Evolutionary conservation across 768 basidiomycete species (phyloP).

Genomic region (Pleurotus salmoneostramineus): DNA sequence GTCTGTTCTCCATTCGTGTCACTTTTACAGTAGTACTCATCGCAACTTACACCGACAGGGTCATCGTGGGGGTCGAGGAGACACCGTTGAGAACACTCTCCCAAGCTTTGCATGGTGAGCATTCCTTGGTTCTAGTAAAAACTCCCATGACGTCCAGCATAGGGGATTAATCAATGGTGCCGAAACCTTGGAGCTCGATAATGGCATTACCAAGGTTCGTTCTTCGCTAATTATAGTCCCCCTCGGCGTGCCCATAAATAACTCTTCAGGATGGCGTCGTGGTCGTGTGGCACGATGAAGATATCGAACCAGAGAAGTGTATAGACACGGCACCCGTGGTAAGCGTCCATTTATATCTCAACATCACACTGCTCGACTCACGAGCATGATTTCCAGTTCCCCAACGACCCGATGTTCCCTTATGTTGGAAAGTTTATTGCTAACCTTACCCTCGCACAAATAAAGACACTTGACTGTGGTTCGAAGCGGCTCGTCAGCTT

Average conservation of each 20-base stretch:
- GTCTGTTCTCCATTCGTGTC: background rate
- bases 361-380: background rate
- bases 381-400: slow-evolving; percentile 30
- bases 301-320: slow-evolving; percentile 62
- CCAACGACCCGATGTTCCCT: slow-evolving; percentile 58
- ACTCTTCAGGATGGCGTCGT: slow-evolving; percentile 61
- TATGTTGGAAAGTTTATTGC: slow-evolving; percentile 76
- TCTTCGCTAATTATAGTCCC: slow-evolving; percentile 2
- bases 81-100: slow-evolving; percentile 68
- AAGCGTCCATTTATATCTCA: background rate
- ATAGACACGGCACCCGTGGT: slow-evolving; percentile 64
- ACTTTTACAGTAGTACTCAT: background rate
- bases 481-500: slow-evolving; percentile 55
- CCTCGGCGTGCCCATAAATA: background rate
- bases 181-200: slow-evolving; percentile 76
- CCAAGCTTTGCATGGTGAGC: slow-evolving; percentile 74
- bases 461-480: slow-evolving; percentile 81
- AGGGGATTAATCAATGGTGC: slow-evolving; percentile 77
- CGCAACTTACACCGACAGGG: slow-evolving; percentile 36
- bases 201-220: slow-evolving; percentile 66
- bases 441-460: slow-evolving; percentile 75
- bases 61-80: slow-evolving; percentile 75
- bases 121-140: background rate
- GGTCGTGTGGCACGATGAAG: slow-evolving; percentile 80
- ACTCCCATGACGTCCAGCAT: background rate